Evolutionary conservation across 2,329 filamentous ascomycete genomes (phyloP), one percentile per base, ranked within the genome.

Genomic region (Pezizomycotina sp.): DNA sequence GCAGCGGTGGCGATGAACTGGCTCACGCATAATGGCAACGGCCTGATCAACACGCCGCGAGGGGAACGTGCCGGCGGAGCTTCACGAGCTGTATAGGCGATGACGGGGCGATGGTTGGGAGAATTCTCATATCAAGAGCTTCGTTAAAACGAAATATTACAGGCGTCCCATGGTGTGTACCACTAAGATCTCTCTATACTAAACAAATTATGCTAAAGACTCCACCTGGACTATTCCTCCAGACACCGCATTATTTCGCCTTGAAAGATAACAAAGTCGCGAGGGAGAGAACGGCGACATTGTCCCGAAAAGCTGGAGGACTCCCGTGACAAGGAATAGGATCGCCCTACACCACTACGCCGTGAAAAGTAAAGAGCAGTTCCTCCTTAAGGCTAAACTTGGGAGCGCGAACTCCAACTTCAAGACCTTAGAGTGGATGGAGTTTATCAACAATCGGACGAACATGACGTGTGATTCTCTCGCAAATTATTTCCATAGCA

Each of bases 311-410:
- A 51, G 49, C 3, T 51, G 42, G 27, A 42, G 54, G 5, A 39
- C 36, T 20, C 53, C 54, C 10, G 51, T 55, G 21, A 54, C 52
- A 4, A 48, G 52, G 23, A 42, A 52, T 25, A 39, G 52, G 12
- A 44, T 57, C 27, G 48, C 42, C 1, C 27, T 57, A 27, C 55
- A 57, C 46, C 54, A 57, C 35, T 58, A 55, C 38, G 50, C 50
- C 6, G 42, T 53, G 19, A 55, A 55, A 48, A 56, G 53, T 34
- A 42, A 40, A n/a, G 49, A 53, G 36, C 50, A 57, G 34, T 57
- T 44, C 16, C n/a, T n/a, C n/a, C n/a, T n/a, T n/a, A n/a, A n/a
- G n/a, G n/a, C n/a, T n/a, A n/a, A n/a, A n/a, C n/a, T n/a, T n/a
- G n/a, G n/a, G n/a, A n/a, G n/a, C n/a, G n/a, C n/a, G n/a, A n/a